A percentile compares a stretch with the other conserved stretches of the same genome.
Evolutionary conservation across 805 yeast species (phyloP).

Genomic region (Barnettozyma pratensis): DNA sequence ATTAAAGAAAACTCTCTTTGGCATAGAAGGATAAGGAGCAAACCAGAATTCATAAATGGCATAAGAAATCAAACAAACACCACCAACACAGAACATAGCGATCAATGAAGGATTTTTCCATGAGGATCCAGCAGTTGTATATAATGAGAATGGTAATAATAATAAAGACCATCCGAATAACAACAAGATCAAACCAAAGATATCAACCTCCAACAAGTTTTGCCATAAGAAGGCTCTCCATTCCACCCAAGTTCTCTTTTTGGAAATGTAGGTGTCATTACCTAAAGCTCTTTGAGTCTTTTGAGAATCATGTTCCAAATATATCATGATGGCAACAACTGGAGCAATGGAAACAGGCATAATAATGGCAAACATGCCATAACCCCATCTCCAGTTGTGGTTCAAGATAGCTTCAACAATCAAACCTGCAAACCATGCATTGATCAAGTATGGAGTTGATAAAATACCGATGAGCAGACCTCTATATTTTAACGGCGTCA

Average conservation of each 20-base stretch:
- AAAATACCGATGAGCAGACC: conserved; percentile 31
- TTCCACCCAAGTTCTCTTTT: not conserved
- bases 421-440: conserved; percentile 35
- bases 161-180: conserved; percentile 33
- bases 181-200: conserved; percentile 30
- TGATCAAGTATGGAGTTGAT: conserved; percentile 36
- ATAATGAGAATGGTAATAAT: conserved; percentile 33
- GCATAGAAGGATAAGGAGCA: conserved; percentile 32
- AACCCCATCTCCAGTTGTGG: conserved; percentile 47
- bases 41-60: conserved; percentile 30
- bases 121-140: conserved; percentile 26
- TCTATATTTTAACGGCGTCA: conserved; percentile 32
- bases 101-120: conserved; percentile 35
- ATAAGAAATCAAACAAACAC: conserved; percentile 28
- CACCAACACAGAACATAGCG: conserved; percentile 37
- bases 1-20: conserved; percentile 29
- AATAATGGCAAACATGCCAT: conserved; percentile 41
- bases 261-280: conserved; percentile 6
- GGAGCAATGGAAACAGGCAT: conserved; percentile 34
- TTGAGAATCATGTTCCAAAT: conserved; percentile 27
- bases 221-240: conserved; percentile 3
- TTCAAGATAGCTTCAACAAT: conserved; percentile 26
- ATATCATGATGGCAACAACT: conserved; percentile 25
- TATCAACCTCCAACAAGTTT: conserved; percentile 30
- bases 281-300: conserved; percentile 11